A percentile compares a stretch with the other conserved stretches of the same genome.
Conservation (phyloP, 2,329 filamentous ascomycete genomes). For the Talaromyces sp. region DNA sequence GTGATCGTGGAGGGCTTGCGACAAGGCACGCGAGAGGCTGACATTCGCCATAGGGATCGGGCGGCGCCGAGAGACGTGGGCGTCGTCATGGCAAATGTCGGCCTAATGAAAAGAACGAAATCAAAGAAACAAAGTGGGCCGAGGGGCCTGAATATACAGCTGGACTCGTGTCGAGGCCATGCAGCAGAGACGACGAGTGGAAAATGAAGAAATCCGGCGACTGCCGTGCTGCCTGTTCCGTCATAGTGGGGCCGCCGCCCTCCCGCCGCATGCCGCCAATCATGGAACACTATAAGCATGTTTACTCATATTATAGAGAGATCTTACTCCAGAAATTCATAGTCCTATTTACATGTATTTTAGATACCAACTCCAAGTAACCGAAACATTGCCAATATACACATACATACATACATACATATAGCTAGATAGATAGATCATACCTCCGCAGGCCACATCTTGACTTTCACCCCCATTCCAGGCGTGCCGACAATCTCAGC, state of each 20-base stretch:
- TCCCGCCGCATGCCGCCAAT: not conserved
- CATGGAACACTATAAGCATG: not conserved
- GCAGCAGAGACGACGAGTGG: not conserved
- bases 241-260: not conserved
- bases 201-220: not conserved
- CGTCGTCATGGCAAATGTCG: constrained; percentile 4
- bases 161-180: not conserved
- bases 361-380: not conserved
- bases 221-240: not conserved
- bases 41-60: constrained; percentile 6
- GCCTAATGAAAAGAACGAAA: not conserved
- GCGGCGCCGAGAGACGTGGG: not conserved
- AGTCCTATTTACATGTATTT: too few species aligned
- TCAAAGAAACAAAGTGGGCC: not conserved
- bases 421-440: not conserved
- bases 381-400: not conserved
- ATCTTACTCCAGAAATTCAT: too few species aligned
- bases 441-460: constrained; percentile 1
- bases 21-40: not conserved
- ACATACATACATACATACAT: too few species aligned
- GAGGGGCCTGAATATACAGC: not conserved
- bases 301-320: not conserved
- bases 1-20: not conserved
- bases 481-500: constrained; percentile 16
- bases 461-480: constrained; percentile 12